Conservation (phyloP, 345 rosid species). For the Passiflora organensis region DNA sequence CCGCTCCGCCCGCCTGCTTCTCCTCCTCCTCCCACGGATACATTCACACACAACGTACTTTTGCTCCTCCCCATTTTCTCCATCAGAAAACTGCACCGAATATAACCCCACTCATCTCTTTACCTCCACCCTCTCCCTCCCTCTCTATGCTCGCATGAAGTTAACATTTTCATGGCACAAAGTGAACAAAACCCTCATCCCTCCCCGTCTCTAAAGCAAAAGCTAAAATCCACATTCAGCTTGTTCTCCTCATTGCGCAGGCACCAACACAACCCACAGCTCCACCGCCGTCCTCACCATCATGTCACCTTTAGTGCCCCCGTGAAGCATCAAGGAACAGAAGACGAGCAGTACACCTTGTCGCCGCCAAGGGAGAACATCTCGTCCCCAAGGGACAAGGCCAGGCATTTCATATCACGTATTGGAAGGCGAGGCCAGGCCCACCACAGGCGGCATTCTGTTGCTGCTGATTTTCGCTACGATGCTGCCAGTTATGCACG, state of each 20-base stretch:
- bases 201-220: slow-evolving; percentile 25
- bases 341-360: background rate
- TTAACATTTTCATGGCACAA: background rate
- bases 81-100: no score
- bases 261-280: background rate
- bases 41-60: no score
- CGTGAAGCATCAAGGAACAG: slow-evolving; percentile 2
- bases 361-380: no score
- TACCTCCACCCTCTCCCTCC: background rate
- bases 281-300: slow-evolving; percentile 1
- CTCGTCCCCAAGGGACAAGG: background rate
- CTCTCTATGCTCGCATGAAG: background rate
- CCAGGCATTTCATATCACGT: slow-evolving; percentile 8
- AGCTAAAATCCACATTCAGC: slow-evolving; percentile 23
- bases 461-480: slow-evolving; percentile 27
- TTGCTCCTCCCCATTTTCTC: no score
- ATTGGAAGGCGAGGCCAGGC: slow-evolving; percentile 11
- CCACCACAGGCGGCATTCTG: slow-evolving; percentile 25
- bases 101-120: no score
- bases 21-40: no score
- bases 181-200: background rate
- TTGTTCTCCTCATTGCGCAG: slow-evolving; percentile 17
- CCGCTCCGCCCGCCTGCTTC: background rate
- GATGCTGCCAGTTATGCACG: slow-evolving; percentile 41
- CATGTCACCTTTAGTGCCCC: background rate